Evolutionary conservation across 2,329 filamentous ascomycete genomes (phyloP).

Genomic region (Pseudogymnoascus sp.): DNA sequence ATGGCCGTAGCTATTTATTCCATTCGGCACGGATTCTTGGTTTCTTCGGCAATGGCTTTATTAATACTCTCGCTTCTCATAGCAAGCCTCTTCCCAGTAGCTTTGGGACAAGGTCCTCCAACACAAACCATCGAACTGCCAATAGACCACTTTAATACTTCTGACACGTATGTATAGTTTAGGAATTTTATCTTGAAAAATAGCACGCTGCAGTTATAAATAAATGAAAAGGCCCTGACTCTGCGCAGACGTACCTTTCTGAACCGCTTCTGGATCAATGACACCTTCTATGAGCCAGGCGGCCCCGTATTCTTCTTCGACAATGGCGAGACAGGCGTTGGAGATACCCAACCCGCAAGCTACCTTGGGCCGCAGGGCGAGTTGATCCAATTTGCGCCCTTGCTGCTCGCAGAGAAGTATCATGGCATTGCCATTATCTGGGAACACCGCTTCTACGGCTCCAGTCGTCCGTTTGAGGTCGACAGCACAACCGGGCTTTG

Average conservation of each 20-base stretch:
- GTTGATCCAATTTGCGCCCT: conserved; percentile 6
- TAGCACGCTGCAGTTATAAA: neutral
- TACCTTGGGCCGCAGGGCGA: neutral
- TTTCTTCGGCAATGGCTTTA: neutral
- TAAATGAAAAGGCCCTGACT: neutral
- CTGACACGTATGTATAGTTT: neutral
- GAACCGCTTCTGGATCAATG: conserved; percentile 15
- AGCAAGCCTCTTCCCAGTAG: neutral
- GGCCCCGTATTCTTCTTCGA: conserved; percentile 14
- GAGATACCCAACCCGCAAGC: neutral
- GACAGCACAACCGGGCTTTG: conserved; percentile 4
- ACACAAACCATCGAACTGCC: neutral
- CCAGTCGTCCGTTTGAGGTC: conserved; percentile 7
- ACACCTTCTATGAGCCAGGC: conserved; percentile 9
- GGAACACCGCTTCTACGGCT: conserved; percentile 15
- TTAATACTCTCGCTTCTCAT: neutral
- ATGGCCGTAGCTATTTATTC: neutral
- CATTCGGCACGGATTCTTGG: neutral
- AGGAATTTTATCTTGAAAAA: neutral
- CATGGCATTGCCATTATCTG: conserved; percentile 12
- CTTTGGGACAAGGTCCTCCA: neutral
- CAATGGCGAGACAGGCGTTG: conserved; percentile 8
- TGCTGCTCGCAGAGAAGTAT: conserved; percentile 10
- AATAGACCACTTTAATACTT: neutral
- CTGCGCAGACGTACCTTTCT: conserved; percentile 5